Conservation (phyloP, 2,329 filamentous ascomycete genomes). For the Beauveria sp. region DNA sequence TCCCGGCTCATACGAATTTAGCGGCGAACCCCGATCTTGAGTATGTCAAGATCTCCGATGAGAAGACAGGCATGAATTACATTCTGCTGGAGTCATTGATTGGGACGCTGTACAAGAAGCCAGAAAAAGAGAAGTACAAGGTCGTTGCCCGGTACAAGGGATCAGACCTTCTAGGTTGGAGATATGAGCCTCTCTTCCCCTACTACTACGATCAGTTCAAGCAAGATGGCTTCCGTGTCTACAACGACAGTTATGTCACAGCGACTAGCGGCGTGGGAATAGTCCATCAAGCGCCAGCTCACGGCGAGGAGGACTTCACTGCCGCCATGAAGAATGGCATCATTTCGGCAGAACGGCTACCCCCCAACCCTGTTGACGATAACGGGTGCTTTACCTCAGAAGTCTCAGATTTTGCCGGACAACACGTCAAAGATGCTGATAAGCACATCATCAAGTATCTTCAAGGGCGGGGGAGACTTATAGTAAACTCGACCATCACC, state of each 20-base stretch:
- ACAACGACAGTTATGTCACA: slow-evolving; percentile 64
- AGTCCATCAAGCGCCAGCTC: slow-evolving; percentile 67
- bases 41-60: slow-evolving; percentile 66
- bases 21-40: slow-evolving; percentile 70
- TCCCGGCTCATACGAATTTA: slow-evolving; percentile 59
- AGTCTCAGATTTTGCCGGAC: slow-evolving; percentile 19
- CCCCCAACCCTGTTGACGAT: slow-evolving; percentile 65
- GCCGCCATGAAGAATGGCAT: slow-evolving; percentile 48
- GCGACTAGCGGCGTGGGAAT: slow-evolving; percentile 67
- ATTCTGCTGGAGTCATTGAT: slow-evolving; percentile 53
- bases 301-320: slow-evolving; percentile 64
- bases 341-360: slow-evolving; percentile 53
- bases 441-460: slow-evolving; percentile 19
- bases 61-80: slow-evolving; percentile 58
- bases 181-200: slow-evolving; percentile 63
- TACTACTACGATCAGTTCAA: slow-evolving; percentile 61
- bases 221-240: slow-evolving; percentile 53
- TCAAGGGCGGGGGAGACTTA: too few species aligned
- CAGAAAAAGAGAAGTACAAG: slow-evolving; percentile 70
- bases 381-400: slow-evolving; percentile 21
- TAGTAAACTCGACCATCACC: too few species aligned
- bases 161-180: slow-evolving; percentile 61
- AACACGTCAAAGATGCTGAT: slow-evolving; percentile 21
- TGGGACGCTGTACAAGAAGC: slow-evolving; percentile 67
- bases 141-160: slow-evolving; percentile 60